Conservation (phyloP, 169 alveolate genomes). For the Cryptosporidium xiaoi region DNA sequence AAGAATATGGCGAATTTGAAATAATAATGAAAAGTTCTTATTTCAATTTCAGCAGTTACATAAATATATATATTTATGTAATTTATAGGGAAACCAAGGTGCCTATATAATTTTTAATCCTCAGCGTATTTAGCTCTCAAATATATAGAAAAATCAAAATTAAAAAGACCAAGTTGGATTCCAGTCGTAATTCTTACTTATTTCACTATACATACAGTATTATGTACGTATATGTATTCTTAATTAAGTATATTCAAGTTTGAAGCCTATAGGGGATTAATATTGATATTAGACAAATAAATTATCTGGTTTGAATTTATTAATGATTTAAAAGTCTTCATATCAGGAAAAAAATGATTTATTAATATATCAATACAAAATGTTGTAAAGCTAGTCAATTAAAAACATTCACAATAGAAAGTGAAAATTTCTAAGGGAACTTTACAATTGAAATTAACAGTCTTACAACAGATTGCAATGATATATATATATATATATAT, state of each 20-base stretch:
- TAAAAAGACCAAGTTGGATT: background rate
- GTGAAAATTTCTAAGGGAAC: conserved; percentile 18
- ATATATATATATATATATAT: conserved; percentile 1
- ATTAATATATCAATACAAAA: conserved; percentile 55
- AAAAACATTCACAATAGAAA: conserved; percentile 27
- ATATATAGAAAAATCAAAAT: conserved; percentile 4
- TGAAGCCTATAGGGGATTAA: conserved; percentile 44
- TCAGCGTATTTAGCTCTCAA: conserved; percentile 5
- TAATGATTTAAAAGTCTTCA: conserved; percentile 57
- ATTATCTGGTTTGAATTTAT: conserved; percentile 44
- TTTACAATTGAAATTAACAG: conserved; percentile 59
- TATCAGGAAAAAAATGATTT: conserved; percentile 58
- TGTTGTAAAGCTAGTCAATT: conserved; percentile 53
- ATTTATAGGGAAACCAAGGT: conserved; percentile 21
- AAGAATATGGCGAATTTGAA: conserved; percentile 39
- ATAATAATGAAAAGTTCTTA: conserved; percentile 28
- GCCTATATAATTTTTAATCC: background rate
- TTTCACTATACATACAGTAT: too few species aligned
- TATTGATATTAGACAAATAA: conserved; percentile 29
- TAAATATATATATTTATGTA: too few species aligned
- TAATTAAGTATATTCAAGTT: conserved; percentile 18
- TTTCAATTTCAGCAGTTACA: conserved; percentile 2
- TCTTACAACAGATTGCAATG: conserved; percentile 55
- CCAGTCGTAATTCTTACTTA: too few species aligned
- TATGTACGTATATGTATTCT: background rate